phyloP scores from a whole-genome alignment of 306 rosid species.

The Trifolium pratense region DNA sequence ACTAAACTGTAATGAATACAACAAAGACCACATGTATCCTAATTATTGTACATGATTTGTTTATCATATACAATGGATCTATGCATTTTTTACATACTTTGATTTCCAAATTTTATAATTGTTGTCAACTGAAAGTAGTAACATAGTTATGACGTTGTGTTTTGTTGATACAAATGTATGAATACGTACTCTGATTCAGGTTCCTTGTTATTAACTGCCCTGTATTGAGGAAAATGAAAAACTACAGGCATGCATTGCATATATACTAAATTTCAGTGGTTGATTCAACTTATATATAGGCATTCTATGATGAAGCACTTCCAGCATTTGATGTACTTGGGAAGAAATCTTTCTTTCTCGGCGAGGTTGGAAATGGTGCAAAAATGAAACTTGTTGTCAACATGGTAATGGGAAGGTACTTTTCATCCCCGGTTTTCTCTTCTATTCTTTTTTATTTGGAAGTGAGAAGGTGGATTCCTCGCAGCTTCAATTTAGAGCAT shows the following conservation, averaged over 20 bases:
- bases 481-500: conserved; percentile 14
- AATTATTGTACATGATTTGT: background rate
- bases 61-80: background rate
- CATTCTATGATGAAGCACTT: conserved; percentile 65
- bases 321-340: conserved; percentile 78
- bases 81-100: background rate
- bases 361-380: conserved; percentile 95
- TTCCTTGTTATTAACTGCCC: too few species aligned
- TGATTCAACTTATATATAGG: conserved; percentile 50
- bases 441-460: background rate
- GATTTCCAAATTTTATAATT: background rate
- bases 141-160: too few species aligned
- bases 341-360: conserved; percentile 84
- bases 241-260: background rate
- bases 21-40: background rate
- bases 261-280: conserved; percentile 13
- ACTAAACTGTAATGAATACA: background rate
- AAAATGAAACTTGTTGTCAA: conserved; percentile 95
- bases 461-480: background rate
- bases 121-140: too few species aligned
- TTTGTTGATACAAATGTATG: too few species aligned
- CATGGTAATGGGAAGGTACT: conserved; percentile 98
- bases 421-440: background rate
- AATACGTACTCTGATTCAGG: too few species aligned
- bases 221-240: conserved; percentile 26